Base-by-base conservation (phyloP, 345 rosid species). In the Erysimum cheiranthoides region DNA sequence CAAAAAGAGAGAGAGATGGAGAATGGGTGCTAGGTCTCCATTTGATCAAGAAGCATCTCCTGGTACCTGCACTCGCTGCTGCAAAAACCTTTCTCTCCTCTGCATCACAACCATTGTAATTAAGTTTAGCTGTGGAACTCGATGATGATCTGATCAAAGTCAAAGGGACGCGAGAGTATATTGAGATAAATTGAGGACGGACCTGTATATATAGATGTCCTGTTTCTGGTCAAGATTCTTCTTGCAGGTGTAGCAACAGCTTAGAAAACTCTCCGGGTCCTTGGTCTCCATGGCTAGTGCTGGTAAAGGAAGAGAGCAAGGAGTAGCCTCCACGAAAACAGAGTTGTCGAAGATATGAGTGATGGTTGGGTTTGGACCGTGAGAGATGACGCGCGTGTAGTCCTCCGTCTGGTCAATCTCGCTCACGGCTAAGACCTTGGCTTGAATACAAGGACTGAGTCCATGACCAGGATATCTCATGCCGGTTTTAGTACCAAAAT, bases 41-140 rank as follows among this genome's bases (percentile, higher is more conserved):
- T 62, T 36, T 80, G 88, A 76, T 93, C 95, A 27, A 80, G 71
- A 47, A 88, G 72, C 87, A 91, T 90, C 82, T 93, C 90, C 58
- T 85, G 84, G 83, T 80, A 81, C 51, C 96, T 80, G 82, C 98
- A 94, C 79, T 90, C 90, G 10, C 69, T 77, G 70, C 92, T 90
- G 81, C 98, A 90, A 75, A 92, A 94, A 2, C 94, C 93, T 57
- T 88, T 86, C 34, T 92, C 97, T 16, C 98, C 98, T 78, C 97
- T 93, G 92, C 79, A 71, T 8, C 31, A 49, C 16, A 71, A 53
- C 61, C 61, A 21, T 50, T 50, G 56, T 21, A 4, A 28, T 36
- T 31, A 13, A 31, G 42, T 10, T 66, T 36, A 69, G 51, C n/a
- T 69, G 61, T n/a, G 30, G 10, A 68, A 53, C 64, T 51, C 21